Evolutionary conservation across 2,329 filamentous ascomycete genomes (phyloP), one percentile per base, ranked within the genome.

Genomic region (Penicillium oxalicum): DNA sequence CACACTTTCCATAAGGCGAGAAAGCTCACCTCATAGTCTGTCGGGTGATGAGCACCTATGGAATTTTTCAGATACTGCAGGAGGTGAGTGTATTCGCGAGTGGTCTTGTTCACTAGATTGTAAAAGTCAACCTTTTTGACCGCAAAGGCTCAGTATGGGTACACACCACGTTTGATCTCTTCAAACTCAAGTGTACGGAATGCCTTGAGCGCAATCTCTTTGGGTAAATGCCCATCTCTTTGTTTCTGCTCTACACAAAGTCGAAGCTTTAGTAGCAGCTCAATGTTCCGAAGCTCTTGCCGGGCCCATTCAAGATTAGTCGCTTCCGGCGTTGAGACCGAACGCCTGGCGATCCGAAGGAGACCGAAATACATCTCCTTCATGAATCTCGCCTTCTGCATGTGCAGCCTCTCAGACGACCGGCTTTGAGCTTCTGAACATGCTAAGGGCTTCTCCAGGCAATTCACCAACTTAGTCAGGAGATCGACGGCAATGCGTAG

Each of bases 71-170:
- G 32, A n/a, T 43, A 54, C n/a, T 49, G 35, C 7, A 5, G 12
- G n/a, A 54, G 40, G 18, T 11, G 26, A 11, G 24, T 26, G 33
- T 49, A 52, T 11, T 54, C 51, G 1, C 18, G 24, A n/a, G 29
- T 49, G 3, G 9, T 9, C 9, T 13, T 7, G 9, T 11, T 32
- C 13, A 54, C 49, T 54, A n/a, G 13, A 32, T n/a, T 9, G 4
- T 25, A 32, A 28, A 5, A 9, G 25, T 46, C 4, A 45, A 29
- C 1, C 18, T 12, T 2, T 2, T 24, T 26, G 6, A 38, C 7
- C 11, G 11, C 37, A 40, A 40, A 11, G 26, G 1, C 5, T 9
- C 7, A 46, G 4, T 3, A 29, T 13, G 4, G 6, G 25, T 9
- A 36, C 29, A 8, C 37, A 47, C 45, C 39, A 29, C 9, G 34